Base-by-base conservation (phyloP, 257 asterid species). In the Coffea canephora region DNA sequence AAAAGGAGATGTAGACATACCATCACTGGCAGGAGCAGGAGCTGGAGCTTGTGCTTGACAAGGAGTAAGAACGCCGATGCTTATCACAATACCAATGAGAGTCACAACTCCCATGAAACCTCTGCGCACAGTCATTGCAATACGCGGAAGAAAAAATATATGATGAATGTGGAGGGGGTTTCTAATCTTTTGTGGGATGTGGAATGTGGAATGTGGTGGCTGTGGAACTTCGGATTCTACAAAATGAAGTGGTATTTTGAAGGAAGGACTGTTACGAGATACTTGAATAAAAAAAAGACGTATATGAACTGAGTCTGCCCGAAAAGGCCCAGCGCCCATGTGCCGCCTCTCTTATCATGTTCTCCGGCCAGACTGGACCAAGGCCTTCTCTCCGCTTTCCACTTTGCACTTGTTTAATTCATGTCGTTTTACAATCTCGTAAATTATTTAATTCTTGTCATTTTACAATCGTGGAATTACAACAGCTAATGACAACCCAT, bases 1-100 rank as follows among this genome's bases (percentile, higher is more conserved):
- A 9, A 16, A 48, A 10, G 19, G 11, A 46, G 8, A 18, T 15
- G 21, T 19, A 54, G 41, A 50, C 73, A 27, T 71, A 83, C 82
- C 86, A 71, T 83, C 86, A 41, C 77, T 83, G 6, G 81, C 43
- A 31, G 34, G 34, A 31, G 34, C 10, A 84, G 83, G 5, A 14
- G 86, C 25, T 45, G 31, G 12, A 15, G 52, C 78, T 12, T 79
- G 81, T 34, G 83, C 79, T 48, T 62, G 83, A 15, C 62, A 66
- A 23, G 23, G 46, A 15, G 86, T 76, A 6, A 79, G 39, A 16
- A 75, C 25, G 8, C 5, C 0, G 74, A 69, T 50, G 78, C 67
- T 14, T 15, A 76, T 55, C 59, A 69, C 65, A 57, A 79, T 21
- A 54, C 76, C 71, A 45, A 75, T 59, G 31, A 83, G 31, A 65